These are phyloP conservation scores for Scheffersomyces lignosus DNA, from an alignment of 805 yeast genomes.

Conservation along the genomic window DNA sequence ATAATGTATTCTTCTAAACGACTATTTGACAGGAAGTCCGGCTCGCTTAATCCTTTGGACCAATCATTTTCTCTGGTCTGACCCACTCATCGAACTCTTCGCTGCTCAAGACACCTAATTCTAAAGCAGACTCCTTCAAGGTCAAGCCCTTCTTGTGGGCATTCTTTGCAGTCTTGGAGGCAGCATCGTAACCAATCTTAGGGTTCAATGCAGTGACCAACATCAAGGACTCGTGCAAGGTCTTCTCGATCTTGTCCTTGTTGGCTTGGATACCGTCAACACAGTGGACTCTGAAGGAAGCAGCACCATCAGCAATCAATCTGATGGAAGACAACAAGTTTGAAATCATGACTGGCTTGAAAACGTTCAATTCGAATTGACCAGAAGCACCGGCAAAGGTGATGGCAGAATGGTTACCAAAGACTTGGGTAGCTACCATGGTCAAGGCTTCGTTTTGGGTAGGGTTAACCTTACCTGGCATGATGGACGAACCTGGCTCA, in stretches of 20 bases:
- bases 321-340: slow-evolving; percentile 87
- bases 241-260: slow-evolving; percentile 79
- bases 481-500: slow-evolving; percentile 98
- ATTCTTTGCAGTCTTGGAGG: slow-evolving; percentile 96
- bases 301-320: slow-evolving; percentile 83
- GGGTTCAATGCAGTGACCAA: slow-evolving; percentile 98
- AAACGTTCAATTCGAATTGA: slow-evolving; percentile 96
- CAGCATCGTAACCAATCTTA: slow-evolving; percentile 96
- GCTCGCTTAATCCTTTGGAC: slow-evolving; percentile 79
- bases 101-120: slow-evolving; percentile 78
- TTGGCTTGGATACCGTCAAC: slow-evolving; percentile 94
- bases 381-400: slow-evolving; percentile 99
- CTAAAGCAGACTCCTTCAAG: slow-evolving; percentile 90
- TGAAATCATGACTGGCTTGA: slow-evolving; percentile 93
- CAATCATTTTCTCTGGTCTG: slow-evolving; percentile 96
- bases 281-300: slow-evolving; percentile 92
- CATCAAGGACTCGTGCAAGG: slow-evolving; percentile 94
- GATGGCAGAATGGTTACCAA: slow-evolving; percentile 94
- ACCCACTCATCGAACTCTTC: slow-evolving; percentile 97
- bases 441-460: slow-evolving; percentile 99
- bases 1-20: too few relatives aligned
- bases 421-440: slow-evolving; percentile 96
- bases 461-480: slow-evolving; percentile 99
- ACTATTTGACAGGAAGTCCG: too few relatives aligned
- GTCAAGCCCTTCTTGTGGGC: slow-evolving; percentile 98